Percentiles rank a stretch among this genome's conserved stretches.
phyloP scores from a whole-genome alignment of 1,284 basidiomycete species.

The Sporisorium graminicola region DNA sequence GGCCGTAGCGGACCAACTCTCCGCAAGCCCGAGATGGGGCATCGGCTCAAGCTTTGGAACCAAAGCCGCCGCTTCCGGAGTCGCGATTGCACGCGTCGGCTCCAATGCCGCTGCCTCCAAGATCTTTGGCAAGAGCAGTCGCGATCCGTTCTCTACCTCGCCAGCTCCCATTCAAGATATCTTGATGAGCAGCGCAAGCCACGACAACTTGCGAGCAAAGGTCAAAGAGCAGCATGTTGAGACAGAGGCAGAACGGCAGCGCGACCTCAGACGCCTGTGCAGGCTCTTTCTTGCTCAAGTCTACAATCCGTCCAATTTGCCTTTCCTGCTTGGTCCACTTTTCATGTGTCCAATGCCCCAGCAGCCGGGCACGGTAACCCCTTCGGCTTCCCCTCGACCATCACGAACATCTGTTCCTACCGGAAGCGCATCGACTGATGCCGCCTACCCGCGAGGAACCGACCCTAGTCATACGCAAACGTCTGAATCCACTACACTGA shows the following conservation, averaged over 20 bases:
- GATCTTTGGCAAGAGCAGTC: slow-evolving; percentile 48
- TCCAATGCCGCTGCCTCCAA: slow-evolving; percentile 36
- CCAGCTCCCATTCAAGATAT: slow-evolving; percentile 27
- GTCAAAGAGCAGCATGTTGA: slow-evolving; percentile 10
- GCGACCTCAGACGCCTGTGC: slow-evolving; percentile 37
- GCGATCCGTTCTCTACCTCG: slow-evolving; percentile 13
- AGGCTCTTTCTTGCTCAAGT: slow-evolving; percentile 37
- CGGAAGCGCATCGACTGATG: not conserved
- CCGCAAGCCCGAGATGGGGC: slow-evolving; percentile 59
- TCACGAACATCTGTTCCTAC: not conserved
- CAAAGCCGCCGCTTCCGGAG: slow-evolving; percentile 30
- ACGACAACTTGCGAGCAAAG: slow-evolving; percentile 34
- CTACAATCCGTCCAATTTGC: slow-evolving; percentile 38
- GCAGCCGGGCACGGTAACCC: slow-evolving; percentile 13
- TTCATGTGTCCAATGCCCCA: slow-evolving; percentile 48
- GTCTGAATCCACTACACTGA: not conserved
- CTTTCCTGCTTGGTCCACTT: slow-evolving; percentile 48
- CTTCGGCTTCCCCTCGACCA: slow-evolving; percentile 2
- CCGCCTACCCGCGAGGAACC: not conserved
- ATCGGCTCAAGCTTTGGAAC: slow-evolving; percentile 59
- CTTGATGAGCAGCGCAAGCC: slow-evolving; percentile 41
- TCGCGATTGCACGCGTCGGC: slow-evolving; percentile 29
- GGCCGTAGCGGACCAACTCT: slow-evolving; percentile 60
- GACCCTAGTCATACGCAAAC: not conserved
- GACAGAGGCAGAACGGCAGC: slow-evolving; percentile 24